Evolutionary conservation across 495 filamentous ascomycete genomes (phyloP).

Genomic region (Xylaria nigripes): DNA sequence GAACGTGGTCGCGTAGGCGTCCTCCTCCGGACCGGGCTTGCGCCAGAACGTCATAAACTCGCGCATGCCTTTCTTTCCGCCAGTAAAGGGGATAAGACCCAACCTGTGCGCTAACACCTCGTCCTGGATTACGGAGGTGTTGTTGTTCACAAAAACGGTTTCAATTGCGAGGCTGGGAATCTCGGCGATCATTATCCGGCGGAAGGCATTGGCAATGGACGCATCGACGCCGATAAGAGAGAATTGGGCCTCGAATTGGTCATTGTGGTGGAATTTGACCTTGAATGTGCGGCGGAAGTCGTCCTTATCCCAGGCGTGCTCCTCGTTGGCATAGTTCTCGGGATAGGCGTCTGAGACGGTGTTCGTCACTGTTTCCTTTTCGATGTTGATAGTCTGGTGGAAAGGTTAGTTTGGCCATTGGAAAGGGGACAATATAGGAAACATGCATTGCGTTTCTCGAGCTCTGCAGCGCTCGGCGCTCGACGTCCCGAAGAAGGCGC

Average conservation of each 20-base stretch:
- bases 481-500: conserved; percentile 30
- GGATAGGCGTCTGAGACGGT: conserved; percentile 85
- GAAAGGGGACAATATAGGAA: neutral
- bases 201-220: conserved; percentile 93
- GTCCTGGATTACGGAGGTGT: conserved; percentile 95
- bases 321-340: conserved; percentile 81
- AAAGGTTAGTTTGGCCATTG: conserved; percentile 6
- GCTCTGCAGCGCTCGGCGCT: conserved; percentile 32
- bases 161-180: conserved; percentile 93
- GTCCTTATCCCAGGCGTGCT: conserved; percentile 76
- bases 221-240: conserved; percentile 89
- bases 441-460: conserved; percentile 35
- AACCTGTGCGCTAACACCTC: conserved; percentile 87
- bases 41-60: conserved; percentile 68
- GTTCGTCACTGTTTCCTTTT: conserved; percentile 80
- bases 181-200: conserved; percentile 92
- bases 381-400: conserved; percentile 72
- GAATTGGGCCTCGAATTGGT: conserved; percentile 67
- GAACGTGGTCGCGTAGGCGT: conserved; percentile 36
- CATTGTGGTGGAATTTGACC: conserved; percentile 77
- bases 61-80: conserved; percentile 61
- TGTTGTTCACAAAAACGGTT: conserved; percentile 80
- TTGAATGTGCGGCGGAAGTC: conserved; percentile 59
- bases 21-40: conserved; percentile 34
- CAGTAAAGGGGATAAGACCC: conserved; percentile 83